Conservation (phyloP, 148 eudicot genomes). For the Camellia sinensis region DNA sequence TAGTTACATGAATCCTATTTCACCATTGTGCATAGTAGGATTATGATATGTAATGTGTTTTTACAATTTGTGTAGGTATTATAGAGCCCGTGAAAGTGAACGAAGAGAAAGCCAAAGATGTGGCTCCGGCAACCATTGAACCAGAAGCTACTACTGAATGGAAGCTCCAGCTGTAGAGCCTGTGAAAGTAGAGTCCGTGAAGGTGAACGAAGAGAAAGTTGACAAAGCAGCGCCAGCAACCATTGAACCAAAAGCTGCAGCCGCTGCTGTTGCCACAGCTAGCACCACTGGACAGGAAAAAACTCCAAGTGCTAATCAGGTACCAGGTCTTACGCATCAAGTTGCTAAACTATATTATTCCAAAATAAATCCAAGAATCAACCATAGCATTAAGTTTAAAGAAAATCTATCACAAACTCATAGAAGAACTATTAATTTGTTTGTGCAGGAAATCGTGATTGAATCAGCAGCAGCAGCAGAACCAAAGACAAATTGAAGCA, state of each 20-base stretch:
- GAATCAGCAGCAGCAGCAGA: slow-evolving; percentile 3
- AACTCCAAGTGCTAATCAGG: background rate
- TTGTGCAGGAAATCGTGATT: background rate
- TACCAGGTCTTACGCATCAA: background rate
- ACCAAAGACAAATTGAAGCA: too few relatives aligned
- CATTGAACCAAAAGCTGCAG: background rate
- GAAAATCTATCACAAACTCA: background rate
- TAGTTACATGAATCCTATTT: too few relatives aligned
- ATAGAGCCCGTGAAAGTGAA: too few relatives aligned
- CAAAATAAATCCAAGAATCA: too few relatives aligned
- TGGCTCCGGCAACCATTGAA: background rate
- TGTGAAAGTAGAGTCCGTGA: background rate
- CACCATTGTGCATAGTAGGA: too few relatives aligned
- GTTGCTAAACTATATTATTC: too few relatives aligned
- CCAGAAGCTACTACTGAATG: too few relatives aligned
- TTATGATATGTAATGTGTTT: too few relatives aligned
- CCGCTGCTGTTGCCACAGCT: background rate
- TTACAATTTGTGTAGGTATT: too few relatives aligned
- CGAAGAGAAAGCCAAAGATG: background rate
- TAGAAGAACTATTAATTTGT: background rate
- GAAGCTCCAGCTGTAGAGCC: background rate
- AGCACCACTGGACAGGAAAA: background rate
- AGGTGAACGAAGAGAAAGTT: background rate
- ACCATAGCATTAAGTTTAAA: background rate
- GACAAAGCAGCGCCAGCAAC: background rate